Base-by-base conservation (phyloP, 805 yeast genomes). In the Nakazawaea wickerhamii region DNA sequence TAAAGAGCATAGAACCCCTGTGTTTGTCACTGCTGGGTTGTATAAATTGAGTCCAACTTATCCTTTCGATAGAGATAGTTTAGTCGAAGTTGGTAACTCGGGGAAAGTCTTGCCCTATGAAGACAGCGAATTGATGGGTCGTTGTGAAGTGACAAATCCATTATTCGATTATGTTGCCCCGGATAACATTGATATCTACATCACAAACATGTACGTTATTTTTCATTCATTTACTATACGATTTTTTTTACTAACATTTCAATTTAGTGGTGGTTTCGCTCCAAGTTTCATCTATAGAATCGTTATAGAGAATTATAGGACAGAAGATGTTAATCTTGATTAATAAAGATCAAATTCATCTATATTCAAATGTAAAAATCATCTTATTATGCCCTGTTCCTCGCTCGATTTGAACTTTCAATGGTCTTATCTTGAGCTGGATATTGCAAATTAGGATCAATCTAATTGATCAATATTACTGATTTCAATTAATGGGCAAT, bases 271-370 rank as follows among this genome's bases (percentile, higher is more conserved):
- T 38, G 98, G 98, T 13, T 89, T 85, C 59, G 86, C 98, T 20
- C 98, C 99, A 36, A 87, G 91, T 54, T 93, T 93, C 65, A 84
- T 93, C 42, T 93, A 93, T 64, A 81, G 99, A 64, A 84, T 93
- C 43, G 95, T 93, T 17, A 77, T 90, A 67, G 99, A 93, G 63
- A 88, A 91, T 64, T 93, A 93, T 63, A 84, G 84, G 61, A 77
- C 81, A 41, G 89, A 83, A 54, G 98, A 93, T 66, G 86, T 77
- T 46, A 71, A 71, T 53, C 65, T 82, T 48, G 79, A 70, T 44
- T 69, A 61, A 50, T 25, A 9, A 10, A 9, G 3, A n/a, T 8
- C 14, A n/a, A n/a, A n/a, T n/a, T n/a, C n/a, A n/a, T n/a, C n/a
- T n/a, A n/a, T n/a, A n/a, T n/a, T n/a, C n/a, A n/a, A n/a, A n/a